These are phyloP conservation scores for Cutaneotrichosporon mucoides DNA, from an alignment of 1,284 basidiomycete species.

Conservation along the genomic window DNA sequence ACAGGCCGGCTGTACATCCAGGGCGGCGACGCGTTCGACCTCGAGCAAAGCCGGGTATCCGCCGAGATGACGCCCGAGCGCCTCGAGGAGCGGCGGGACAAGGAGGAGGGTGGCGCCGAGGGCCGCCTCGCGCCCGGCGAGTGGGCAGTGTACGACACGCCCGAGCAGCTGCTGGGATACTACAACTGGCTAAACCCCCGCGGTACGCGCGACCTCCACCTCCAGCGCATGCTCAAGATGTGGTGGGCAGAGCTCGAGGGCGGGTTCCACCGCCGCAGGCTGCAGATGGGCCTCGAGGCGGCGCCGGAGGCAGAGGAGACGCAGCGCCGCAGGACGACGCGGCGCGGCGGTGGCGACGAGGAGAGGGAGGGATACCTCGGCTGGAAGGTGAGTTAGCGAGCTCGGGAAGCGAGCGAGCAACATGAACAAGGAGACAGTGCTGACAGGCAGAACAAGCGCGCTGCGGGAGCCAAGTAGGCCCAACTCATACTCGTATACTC, in stretches of 20 bases:
- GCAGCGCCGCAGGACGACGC: slow-evolving; percentile 16
- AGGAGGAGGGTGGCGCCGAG: slow-evolving; percentile 62
- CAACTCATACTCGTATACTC: no score
- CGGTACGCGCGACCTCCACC: slow-evolving; percentile 77
- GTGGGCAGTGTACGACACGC: slow-evolving; percentile 83
- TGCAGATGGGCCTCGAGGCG: slow-evolving; percentile 28
- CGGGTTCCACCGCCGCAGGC: slow-evolving; percentile 56
- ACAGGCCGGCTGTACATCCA: slow-evolving; percentile 87
- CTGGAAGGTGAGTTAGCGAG: slow-evolving; percentile 34
- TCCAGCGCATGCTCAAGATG: slow-evolving; percentile 72
- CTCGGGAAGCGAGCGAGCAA: neutral
- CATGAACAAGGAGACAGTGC: neutral
- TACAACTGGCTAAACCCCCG: slow-evolving; percentile 86
- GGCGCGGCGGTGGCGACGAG: slow-evolving; percentile 20
- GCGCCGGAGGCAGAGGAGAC: slow-evolving; percentile 4
- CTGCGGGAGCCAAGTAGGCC: slow-evolving; percentile 2
- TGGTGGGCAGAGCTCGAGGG: slow-evolving; percentile 82
- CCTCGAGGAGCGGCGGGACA: slow-evolving; percentile 55
- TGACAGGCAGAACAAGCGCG: slow-evolving; percentile 7
- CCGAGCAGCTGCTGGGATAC: slow-evolving; percentile 81
- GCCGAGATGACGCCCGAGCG: slow-evolving; percentile 56
- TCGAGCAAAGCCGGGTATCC: slow-evolving; percentile 54
- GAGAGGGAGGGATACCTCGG: slow-evolving; percentile 29
- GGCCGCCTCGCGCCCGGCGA: slow-evolving; percentile 68
- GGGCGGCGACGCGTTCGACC: slow-evolving; percentile 73